These are phyloP conservation scores for Dianthus caryophyllus DNA, from an alignment of 148 eudicot genomes.

Conservation along the genomic window DNA sequence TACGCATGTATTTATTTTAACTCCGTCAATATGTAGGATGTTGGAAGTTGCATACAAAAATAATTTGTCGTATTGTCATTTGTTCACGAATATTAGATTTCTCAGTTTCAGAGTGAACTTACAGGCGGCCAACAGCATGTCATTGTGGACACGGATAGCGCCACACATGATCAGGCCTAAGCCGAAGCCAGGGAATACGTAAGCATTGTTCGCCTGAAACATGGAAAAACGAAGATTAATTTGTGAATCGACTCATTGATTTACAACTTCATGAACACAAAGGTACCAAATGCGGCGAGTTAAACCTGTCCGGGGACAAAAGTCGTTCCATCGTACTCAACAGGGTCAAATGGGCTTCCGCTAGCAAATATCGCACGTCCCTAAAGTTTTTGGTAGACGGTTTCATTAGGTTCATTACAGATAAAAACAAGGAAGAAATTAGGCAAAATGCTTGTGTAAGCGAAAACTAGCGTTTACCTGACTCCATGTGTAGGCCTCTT, in stretches of 20 bases:
- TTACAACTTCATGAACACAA: neutral
- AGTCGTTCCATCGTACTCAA: slow-evolving; percentile 55
- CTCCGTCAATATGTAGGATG: neutral
- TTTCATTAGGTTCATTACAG: slow-evolving; percentile 4
- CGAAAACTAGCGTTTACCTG: slow-evolving; percentile 39
- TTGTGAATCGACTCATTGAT: neutral
- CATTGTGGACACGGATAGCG: slow-evolving; percentile 74
- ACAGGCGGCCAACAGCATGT: slow-evolving; percentile 89
- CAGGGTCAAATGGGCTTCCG: slow-evolving; percentile 86
- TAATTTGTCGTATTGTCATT: neutral
- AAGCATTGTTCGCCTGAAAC: slow-evolving; percentile 87
- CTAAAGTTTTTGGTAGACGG: slow-evolving; percentile 28
- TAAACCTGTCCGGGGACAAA: slow-evolving; percentile 76
- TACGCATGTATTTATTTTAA: too few relatives aligned
- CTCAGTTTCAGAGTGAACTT: slow-evolving; percentile 31
- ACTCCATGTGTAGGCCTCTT: slow-evolving; percentile 93
- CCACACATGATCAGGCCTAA: slow-evolving; percentile 88
- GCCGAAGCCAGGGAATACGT: slow-evolving; percentile 90
- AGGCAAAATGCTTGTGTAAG: neutral
- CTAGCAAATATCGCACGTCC: slow-evolving; percentile 80
- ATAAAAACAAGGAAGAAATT: neutral
- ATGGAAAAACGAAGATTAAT: neutral
- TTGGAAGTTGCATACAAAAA: neutral
- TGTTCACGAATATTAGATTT: neutral
- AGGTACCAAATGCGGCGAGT: neutral